Base-by-base conservation (phyloP, 2,329 filamentous ascomycete species). In the Lasiodiplodia gonubiensis region DNA sequence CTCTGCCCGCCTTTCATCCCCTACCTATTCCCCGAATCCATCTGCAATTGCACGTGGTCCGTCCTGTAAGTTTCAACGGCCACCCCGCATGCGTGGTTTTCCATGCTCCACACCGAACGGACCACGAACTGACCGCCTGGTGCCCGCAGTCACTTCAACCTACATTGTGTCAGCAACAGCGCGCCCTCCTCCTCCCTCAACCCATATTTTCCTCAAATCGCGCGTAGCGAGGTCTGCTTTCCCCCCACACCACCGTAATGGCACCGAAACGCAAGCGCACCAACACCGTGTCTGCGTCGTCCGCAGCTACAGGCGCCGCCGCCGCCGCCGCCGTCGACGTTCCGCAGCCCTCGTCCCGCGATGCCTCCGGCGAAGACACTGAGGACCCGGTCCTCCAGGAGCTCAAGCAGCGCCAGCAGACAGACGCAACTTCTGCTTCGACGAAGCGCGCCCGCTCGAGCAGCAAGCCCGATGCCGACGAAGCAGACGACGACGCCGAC, bases 351-450 rank as follows among this genome's bases (percentile, higher is more conserved):
- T 93, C 91, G 21, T 94, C 92, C 42, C 88, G 91, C 76, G 92
- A 96, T 81, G 92, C 91, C 69, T 94, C 92, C 18, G 91, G 86
- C 71, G 92, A 97, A 81, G 92, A 94, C 77, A 89, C 88, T 74
- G 89, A 91, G 74, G 92, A 92, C 71, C 89, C 90, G 18, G 87
- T 91, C 64, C 86, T 84, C 42, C 81, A 84, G 48, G 78, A 86
- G 69, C 86, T 90, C 76, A 87, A 86, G 72, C 86, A 88, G 77
- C 59, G 46, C 78, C 80, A 83, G 42, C 42, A 46, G 51, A 76
- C 82, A 66, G 73, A 78, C 14, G 37, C 42, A 8, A n/a, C 42
- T n/a, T 46, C 42, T 21, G n/a, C 82, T 69, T 87, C 92, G 69
- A 83, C 85, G 54, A 97, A 97, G 84, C 89, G 94, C 70, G 88